Evolutionary conservation across 2,329 filamentous ascomycete genomes (phyloP).

Genomic region (Pyrenochaeta sp.): DNA sequence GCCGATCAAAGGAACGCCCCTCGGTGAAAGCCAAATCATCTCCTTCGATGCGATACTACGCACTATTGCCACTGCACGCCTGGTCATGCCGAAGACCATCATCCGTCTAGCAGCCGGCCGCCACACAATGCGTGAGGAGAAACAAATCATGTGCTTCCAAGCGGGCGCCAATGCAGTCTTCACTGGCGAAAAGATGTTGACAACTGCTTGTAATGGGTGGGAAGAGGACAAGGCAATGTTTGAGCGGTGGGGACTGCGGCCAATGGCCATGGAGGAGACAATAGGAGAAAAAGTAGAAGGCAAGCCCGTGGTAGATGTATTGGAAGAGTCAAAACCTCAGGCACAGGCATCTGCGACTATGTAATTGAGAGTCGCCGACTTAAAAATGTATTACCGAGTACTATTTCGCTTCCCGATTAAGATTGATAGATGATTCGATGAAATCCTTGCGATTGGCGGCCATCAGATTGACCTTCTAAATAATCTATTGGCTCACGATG

Average conservation of each 20-base stretch:
- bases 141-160: conserved; percentile 89
- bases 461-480: no score
- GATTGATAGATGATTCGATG: no score
- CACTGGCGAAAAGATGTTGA: conserved; percentile 95
- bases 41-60: conserved; percentile 81
- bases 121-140: conserved; percentile 84
- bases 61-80: conserved; percentile 82
- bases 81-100: conserved; percentile 85
- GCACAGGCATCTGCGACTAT: conserved; percentile 8
- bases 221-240: conserved; percentile 89
- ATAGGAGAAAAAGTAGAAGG: conserved; percentile 40
- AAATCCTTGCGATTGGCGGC: no score
- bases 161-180: conserved; percentile 95
- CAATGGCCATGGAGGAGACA: conserved; percentile 66
- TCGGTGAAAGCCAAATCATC: conserved; percentile 76
- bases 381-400: not conserved
- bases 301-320: conserved; percentile 16
- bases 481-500: no score
- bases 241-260: conserved; percentile 79
- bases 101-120: conserved; percentile 86
- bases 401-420: no score
- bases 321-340: conserved; percentile 11
- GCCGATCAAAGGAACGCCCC: conserved; percentile 87
- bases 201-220: conserved; percentile 90
- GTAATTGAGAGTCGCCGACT: not conserved